Conservation (phyloP, 2,329 filamentous ascomycete genomes). For the Teratosphaeria zuluensis region DNA sequence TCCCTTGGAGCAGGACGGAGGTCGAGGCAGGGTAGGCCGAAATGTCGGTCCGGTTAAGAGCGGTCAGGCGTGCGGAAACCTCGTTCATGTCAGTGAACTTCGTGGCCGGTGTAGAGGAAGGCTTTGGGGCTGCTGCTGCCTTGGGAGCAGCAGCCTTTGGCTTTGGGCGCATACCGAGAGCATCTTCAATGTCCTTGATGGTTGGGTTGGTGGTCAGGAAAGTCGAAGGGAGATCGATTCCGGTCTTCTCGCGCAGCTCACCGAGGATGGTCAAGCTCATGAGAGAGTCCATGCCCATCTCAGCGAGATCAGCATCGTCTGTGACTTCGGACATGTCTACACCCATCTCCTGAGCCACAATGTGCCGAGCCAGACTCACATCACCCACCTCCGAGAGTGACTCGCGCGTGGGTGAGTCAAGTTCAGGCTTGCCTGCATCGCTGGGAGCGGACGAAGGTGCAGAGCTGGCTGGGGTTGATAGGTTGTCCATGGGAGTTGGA, state of each 20-base stretch:
- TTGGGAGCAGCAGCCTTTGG: conserved; percentile 23
- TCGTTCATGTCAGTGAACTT: conserved; percentile 33
- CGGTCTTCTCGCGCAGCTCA: conserved; percentile 42
- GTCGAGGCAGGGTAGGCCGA: conserved; percentile 38
- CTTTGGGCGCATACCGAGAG: conserved; percentile 47
- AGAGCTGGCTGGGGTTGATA: conserved; percentile 41
- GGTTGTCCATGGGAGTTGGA: conserved; percentile 33
- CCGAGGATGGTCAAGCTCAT: conserved; percentile 44
- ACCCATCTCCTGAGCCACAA: conserved; percentile 50
- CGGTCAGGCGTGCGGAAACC: conserved; percentile 38
- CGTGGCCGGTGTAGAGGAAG: conserved; percentile 10
- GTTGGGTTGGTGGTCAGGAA: conserved; percentile 53
- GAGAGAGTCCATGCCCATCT: conserved; percentile 47
- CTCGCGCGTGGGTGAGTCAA: conserved; percentile 26
- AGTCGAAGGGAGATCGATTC: conserved; percentile 40
- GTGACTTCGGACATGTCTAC: conserved; percentile 50
- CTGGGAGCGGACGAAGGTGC: conserved; percentile 34
- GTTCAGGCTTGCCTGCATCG: conserved; percentile 31
- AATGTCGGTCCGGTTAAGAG: conserved; percentile 31
- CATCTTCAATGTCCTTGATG: conserved; percentile 56
- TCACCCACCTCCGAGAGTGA: conserved; percentile 28
- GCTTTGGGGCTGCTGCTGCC: conserved; percentile 19
- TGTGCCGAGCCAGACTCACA: conserved; percentile 38
- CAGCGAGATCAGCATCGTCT: conserved; percentile 50
- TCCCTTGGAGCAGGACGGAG: conserved; percentile 50